Evolutionary conservation across 1,139 yeast species (phyloP).

Genomic region (Pichia sp.): DNA sequence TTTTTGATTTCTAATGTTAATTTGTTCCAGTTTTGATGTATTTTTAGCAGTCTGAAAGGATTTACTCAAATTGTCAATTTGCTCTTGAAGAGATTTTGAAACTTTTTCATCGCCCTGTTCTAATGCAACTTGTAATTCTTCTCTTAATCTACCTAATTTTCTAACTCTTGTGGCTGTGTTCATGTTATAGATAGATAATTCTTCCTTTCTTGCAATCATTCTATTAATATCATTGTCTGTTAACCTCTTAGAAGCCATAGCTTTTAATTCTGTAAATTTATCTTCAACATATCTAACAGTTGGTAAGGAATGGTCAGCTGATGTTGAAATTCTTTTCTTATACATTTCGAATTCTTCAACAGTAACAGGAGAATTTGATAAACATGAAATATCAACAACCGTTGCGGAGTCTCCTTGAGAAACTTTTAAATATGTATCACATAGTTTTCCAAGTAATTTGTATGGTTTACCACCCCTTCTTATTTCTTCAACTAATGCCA

Average conservation of each 20-base stretch:
- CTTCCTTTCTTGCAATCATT: conserved; percentile 68
- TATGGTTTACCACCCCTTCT: conserved; percentile 46
- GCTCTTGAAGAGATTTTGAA: conserved; percentile 47
- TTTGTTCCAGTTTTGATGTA: conserved; percentile 43
- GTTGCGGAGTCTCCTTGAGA: conserved; percentile 69
- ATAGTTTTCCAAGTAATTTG: conserved; percentile 44
- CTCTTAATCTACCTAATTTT: conserved; percentile 66
- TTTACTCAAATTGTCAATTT: conserved; percentile 37
- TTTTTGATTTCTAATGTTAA: conserved; percentile 77
- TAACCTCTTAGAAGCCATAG: conserved; percentile 58
- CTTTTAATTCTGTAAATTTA: conserved; percentile 55
- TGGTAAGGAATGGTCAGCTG: conserved; percentile 55
- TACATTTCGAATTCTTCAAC: conserved; percentile 70
- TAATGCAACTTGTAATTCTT: conserved; percentile 68
- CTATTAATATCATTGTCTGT: conserved; percentile 74
- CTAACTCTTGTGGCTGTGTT: conserved; percentile 75
- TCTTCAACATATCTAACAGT: conserved; percentile 59
- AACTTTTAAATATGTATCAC: conserved; percentile 58
- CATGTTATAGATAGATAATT: conserved; percentile 39
- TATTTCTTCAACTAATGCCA: conserved; percentile 72
- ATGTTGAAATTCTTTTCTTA: conserved; percentile 48
- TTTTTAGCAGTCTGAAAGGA: conserved; percentile 15
- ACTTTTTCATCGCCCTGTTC: conserved; percentile 54
- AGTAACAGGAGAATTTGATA: conserved; percentile 70
- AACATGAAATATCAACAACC: conserved; percentile 66